Evolutionary conservation across 352 stramenopile species (phyloP), one percentile per base, ranked within the genome.

Genomic region (Phytophthora fragariaefolia): DNA sequence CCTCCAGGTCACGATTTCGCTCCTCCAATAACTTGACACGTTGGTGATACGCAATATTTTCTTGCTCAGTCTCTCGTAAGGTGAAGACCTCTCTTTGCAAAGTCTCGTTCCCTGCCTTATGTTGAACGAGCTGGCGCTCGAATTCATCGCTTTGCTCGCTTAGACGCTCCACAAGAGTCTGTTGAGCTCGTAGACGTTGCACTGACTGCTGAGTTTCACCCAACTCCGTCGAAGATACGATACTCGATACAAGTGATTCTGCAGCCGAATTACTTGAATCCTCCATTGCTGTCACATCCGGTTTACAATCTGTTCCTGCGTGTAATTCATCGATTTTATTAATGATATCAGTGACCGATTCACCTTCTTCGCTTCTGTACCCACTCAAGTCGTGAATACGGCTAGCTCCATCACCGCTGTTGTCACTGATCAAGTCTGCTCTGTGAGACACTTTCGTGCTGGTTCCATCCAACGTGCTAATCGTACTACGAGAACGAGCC

Each of bases 121-220:
- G 66, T 4, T 81, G 48, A 1, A 50, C 53, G 20, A 83, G 30
- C 22, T 79, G 63, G 8, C 40, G 20, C 38, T 89, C 72, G 22
- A 89, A 69, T 1, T 68, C 69, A 23, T 79, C 71, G 43, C 83
- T 89, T 36, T 69, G 60, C 4, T 80, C 45, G 1, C 68, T 67
- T 8, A 91, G 63, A 15, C 82, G 73, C 60, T 89, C 77, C 30
- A 91, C 82, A 8, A 86, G 80, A 17, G 76, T 69, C 12, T 75
- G 79, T 46, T 91, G 82, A 6, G 76, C 66, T 49, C 79, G 67
- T 22, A 91, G 58, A 22, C 79, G 72, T 55, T 82, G 51, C 13
- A 86, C 77, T 0, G 80, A 89, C 42, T 87, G 69, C 56, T 87
- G 75, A 67, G 89, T 89, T 32, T 89, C 70, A 38, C 40, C 61